phyloP scores from a whole-genome alignment of 257 asterid genomes.

The Solanum gandarillasii region DNA sequence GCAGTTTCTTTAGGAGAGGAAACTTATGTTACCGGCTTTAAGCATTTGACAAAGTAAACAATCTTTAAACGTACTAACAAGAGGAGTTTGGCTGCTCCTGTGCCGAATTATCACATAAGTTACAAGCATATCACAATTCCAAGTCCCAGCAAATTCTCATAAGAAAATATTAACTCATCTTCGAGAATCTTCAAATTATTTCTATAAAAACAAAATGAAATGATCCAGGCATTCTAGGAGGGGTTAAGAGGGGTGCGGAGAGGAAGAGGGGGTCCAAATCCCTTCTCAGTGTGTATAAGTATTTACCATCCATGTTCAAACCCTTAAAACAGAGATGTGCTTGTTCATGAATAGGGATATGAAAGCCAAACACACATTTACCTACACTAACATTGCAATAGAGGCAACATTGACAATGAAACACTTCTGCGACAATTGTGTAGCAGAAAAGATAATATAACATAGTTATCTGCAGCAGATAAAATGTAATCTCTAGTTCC shows the following conservation, averaged over 20 bases:
- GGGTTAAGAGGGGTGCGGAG: background rate
- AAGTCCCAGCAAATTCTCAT: background rate
- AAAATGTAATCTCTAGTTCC: background rate
- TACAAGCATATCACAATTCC: background rate
- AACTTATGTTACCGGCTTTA: background rate
- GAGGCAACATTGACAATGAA: background rate
- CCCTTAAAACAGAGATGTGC: background rate
- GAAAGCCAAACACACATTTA: background rate
- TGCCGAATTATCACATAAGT: background rate
- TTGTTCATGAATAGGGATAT: background rate
- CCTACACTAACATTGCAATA: background rate
- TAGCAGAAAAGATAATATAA: background rate
- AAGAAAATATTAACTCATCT: background rate
- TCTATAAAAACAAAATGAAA: background rate
- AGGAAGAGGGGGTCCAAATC: background rate
- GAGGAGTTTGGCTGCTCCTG: background rate
- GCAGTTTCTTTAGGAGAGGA: background rate
- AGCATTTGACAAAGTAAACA: background rate
- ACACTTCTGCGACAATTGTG: background rate
- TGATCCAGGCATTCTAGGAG: background rate
- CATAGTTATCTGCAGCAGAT: background rate
- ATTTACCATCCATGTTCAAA: background rate
- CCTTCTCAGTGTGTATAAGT: background rate
- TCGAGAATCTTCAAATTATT: background rate
- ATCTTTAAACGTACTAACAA: background rate